Percentiles rank a stretch among this genome's conserved stretches.
These are phyloP conservation scores for Penicillium janthinellum DNA, from an alignment of 2,329 filamentous ascomycete genomes.

Conservation along the genomic window DNA sequence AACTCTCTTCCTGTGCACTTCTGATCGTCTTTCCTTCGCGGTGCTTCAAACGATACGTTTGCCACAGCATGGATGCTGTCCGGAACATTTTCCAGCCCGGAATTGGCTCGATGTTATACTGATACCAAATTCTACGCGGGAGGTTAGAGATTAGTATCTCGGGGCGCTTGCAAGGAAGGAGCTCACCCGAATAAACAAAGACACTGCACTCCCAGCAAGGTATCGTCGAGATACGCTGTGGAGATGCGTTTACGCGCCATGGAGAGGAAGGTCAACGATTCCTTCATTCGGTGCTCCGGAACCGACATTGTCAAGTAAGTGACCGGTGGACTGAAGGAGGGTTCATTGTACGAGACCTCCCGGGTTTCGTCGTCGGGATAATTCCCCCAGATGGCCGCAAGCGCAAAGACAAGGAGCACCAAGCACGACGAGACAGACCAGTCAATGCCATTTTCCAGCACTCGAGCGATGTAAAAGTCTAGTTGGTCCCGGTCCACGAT, in stretches of 20 bases:
- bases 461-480: constrained; percentile 23
- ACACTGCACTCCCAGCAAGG: constrained; percentile 27
- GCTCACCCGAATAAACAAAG: constrained; percentile 29
- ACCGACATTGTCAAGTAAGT: constrained; percentile 24
- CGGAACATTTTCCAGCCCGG: constrained; percentile 32
- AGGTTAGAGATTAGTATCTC: constrained; percentile 2
- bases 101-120: constrained; percentile 31
- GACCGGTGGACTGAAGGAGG: constrained; percentile 15
- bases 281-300: constrained; percentile 27
- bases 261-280: constrained; percentile 24
- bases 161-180: not conserved
- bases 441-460: constrained; percentile 28
- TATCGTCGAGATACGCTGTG: constrained; percentile 27
- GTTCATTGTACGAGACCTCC: constrained; percentile 16
- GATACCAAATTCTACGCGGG: constrained; percentile 27
- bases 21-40: constrained; percentile 21
- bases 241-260: constrained; percentile 30
- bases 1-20: constrained; percentile 29
- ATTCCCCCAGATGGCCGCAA: constrained; percentile 30
- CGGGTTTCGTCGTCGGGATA: constrained; percentile 28
- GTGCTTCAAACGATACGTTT: constrained; percentile 29
- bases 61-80: constrained; percentile 30
- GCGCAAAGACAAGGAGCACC: constrained; percentile 26
- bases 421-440: constrained; percentile 29
- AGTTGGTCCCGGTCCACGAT: constrained; percentile 28